Evolutionary conservation across 1,284 basidiomycete genomes (phyloP).

Genomic region (Phylloporus gajari): DNA sequence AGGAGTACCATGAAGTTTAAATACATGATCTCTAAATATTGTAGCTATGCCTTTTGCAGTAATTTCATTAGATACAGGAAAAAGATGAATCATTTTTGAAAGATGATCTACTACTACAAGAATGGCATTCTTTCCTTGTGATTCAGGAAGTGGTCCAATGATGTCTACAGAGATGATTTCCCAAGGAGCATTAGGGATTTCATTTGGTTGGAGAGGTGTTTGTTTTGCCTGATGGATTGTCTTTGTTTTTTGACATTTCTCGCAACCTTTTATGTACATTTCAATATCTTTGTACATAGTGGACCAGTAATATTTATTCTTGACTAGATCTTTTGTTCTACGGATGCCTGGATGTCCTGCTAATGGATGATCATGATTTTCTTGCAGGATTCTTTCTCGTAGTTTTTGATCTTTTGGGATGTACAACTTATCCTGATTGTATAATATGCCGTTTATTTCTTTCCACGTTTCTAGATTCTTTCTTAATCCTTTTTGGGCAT

Average conservation of each 20-base stretch:
- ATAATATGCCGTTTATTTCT: not conserved
- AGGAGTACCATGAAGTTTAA: constrained; percentile 27
- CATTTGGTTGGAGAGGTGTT: not conserved
- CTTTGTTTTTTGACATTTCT: constrained; percentile 5
- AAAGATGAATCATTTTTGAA: constrained; percentile 33
- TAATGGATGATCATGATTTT: not conserved
- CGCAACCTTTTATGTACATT: constrained; percentile 7
- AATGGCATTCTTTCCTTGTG: constrained; percentile 43
- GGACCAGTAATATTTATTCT: constrained; percentile 5
- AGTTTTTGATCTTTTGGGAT: not conserved
- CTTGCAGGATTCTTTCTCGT: not conserved
- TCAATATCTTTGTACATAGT: not conserved
- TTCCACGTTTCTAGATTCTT: not conserved
- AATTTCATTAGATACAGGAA: not conserved
- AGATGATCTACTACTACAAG: constrained; percentile 50
- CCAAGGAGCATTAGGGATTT: not conserved
- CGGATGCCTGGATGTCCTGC: not conserved
- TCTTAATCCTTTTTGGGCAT: not conserved
- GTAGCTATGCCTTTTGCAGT: constrained; percentile 38
- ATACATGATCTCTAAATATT: constrained; percentile 42
- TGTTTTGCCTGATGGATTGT: not conserved
- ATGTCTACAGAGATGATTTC: not conserved
- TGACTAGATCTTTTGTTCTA: not conserved
- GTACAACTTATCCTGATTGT: not conserved
- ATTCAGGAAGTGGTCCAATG: not conserved